Conservation (phyloP, 2,329 filamentous ascomycete species). For the Beauveria rudraprayagi region DNA sequence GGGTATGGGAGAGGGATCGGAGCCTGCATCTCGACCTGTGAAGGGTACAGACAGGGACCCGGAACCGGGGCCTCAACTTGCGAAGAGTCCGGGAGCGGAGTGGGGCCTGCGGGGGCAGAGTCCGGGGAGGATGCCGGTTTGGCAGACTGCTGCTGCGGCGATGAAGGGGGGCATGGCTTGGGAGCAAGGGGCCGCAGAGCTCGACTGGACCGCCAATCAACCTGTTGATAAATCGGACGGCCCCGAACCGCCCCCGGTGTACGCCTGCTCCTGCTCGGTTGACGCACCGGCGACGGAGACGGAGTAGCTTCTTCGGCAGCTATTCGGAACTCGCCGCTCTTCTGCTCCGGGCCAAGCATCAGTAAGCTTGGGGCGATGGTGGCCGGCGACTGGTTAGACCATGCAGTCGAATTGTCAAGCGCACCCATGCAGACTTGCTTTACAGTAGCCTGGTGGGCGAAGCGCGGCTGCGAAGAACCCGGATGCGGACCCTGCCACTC, state of each 20-base stretch:
- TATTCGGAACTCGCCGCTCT: neutral
- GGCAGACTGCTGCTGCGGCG: neutral
- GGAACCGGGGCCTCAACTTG: neutral
- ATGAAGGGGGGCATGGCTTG: neutral
- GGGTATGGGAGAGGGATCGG: too few species aligned
- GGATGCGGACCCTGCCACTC: too few species aligned
- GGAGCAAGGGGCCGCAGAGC: neutral
- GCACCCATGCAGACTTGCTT: neutral
- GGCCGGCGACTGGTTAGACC: neutral
- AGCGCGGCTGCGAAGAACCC: too few species aligned
- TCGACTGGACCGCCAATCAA: neutral
- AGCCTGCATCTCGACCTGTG: too few species aligned
- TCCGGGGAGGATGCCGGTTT: neutral
- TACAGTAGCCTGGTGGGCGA: too few species aligned
- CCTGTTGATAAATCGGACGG: neutral
- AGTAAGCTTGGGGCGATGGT: neutral
- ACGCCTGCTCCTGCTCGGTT: neutral
- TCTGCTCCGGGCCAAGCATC: neutral
- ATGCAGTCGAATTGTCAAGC: neutral
- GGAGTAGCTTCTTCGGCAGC: neutral
- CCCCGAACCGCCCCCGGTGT: neutral
- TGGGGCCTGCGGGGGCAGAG: neutral
- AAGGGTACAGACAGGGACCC: neutral
- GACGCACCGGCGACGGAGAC: neutral
- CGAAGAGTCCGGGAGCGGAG: too few species aligned